Percentiles rank a stretch among this genome's conserved stretches.
phyloP scores from a whole-genome alignment of 164 flowering plant species.

The Litsea cubeba region DNA sequence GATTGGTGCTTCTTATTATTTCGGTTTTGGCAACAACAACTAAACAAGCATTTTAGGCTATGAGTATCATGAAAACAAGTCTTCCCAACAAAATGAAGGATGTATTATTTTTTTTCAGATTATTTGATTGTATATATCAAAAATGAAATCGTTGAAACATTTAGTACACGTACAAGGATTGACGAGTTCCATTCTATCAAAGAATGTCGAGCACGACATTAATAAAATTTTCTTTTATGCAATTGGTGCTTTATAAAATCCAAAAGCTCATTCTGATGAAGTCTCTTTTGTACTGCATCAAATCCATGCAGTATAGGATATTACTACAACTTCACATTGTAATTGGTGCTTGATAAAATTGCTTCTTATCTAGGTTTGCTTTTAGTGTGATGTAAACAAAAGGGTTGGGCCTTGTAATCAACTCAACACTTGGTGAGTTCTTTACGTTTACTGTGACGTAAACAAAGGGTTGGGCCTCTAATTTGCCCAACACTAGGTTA shows the following conservation, averaged over 20 bases:
- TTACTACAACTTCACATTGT: too few relatives aligned
- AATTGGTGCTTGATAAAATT: too few relatives aligned
- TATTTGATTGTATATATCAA: not conserved
- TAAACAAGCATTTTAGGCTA: not conserved
- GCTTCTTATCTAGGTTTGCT: not conserved
- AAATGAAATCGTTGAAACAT: not conserved
- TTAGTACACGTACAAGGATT: not conserved
- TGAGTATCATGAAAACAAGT: not conserved
- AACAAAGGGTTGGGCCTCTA: not conserved
- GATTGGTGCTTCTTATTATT: not conserved
- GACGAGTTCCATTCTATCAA: not conserved
- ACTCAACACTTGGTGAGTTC: not conserved
- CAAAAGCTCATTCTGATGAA: too few relatives aligned
- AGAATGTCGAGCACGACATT: not conserved
- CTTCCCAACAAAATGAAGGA: not conserved
- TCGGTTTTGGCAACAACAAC: not conserved
- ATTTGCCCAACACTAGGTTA: not conserved
- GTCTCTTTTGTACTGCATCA: too few relatives aligned
- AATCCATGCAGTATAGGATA: too few relatives aligned
- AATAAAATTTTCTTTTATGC: not conserved
- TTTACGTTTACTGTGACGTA: not conserved
- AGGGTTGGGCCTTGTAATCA: not conserved
- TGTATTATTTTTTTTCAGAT: not conserved
- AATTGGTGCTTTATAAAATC: too few relatives aligned
- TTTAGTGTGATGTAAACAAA: too few relatives aligned